A percentile compares a stretch with the other conserved stretches of the same genome.
Conservation (phyloP, 1,139 yeast species). For the Saccharomyces hybrid region DNA sequence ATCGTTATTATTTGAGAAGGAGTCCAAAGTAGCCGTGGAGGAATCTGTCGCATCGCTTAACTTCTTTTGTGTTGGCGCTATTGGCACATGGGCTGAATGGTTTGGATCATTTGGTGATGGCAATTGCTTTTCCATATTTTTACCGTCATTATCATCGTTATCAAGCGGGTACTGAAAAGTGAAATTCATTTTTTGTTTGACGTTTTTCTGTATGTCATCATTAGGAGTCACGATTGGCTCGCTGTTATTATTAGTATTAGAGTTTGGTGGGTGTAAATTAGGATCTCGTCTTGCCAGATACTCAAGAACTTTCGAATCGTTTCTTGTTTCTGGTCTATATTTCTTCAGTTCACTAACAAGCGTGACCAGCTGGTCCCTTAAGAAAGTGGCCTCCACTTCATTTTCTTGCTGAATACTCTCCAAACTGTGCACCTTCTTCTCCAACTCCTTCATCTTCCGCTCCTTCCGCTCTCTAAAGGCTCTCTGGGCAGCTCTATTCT, state of each 20-base stretch:
- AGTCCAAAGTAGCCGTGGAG: background rate
- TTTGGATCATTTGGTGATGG: background rate
- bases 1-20: conserved; percentile 1
- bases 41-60: background rate
- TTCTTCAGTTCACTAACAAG: conserved; percentile 64
- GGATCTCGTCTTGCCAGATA: conserved; percentile 22
- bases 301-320: conserved; percentile 22
- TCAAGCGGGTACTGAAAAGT: background rate
- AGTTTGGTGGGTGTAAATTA: background rate
- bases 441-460: conserved; percentile 76
- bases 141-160: background rate
- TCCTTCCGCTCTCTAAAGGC: conserved; percentile 95
- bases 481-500: conserved; percentile 94
- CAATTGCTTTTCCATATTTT: background rate
- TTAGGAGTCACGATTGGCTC: background rate
- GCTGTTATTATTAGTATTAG: background rate
- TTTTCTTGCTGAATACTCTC: conserved; percentile 65
- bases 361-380: conserved; percentile 70
- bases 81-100: background rate
- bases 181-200: background rate
- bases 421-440: conserved; percentile 62
- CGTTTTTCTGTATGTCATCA: background rate
- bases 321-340: conserved; percentile 39
- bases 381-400: conserved; percentile 63
- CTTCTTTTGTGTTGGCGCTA: background rate